Base-by-base conservation (phyloP, 768 basidiomycete genomes). In the Panus rudis region DNA sequence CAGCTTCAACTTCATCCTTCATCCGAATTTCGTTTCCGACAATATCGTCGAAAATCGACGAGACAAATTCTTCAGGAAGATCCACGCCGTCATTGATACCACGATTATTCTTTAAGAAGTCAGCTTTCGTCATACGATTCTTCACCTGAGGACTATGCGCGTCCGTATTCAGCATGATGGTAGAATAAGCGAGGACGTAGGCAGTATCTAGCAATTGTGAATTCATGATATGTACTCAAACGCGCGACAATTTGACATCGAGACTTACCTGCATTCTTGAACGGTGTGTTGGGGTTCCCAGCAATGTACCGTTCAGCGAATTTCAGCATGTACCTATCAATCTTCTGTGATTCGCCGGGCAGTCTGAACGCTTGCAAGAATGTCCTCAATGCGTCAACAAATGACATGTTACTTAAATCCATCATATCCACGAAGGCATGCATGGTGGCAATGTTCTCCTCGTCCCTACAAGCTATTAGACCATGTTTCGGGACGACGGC, bases 321-420 rank as follows among this genome's bases (percentile, higher is more conserved):
- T 63, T 99, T 99, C 42, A 98, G 78, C 91, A 99, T 93, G 67
- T 79, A 98, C 7, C 96, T 82, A 73, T 99, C 96, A 52, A 99
- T 98, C 67, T 98, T 98, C 63, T 99, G 96, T 0, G 92, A 72
- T 64, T 99, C 96, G 33, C 96, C 96, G 6, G 96, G 96, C 16
- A 99, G 75, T 37, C 96, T 87, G 76, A 98, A 98, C 3, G 91
- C 78, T 62, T 99, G 96, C 21, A 99, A 67, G 65, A 96, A 97
- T 45, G 79, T 58, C 17, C 96, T 79, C 30, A 99, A 69, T 2
- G 96, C 92, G 54, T 93, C 88, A 31, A 93, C 82, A 58, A 99
- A 99, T 14, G 75, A 68, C 42, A 80, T 64, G 46, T 82, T 79
- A 32, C 73, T 77, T 64, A 99, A 90, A 49, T 98, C 90, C 57